Conservation (phyloP, 176 grass and related monocot species). For the Zoysia pacifica region DNA sequence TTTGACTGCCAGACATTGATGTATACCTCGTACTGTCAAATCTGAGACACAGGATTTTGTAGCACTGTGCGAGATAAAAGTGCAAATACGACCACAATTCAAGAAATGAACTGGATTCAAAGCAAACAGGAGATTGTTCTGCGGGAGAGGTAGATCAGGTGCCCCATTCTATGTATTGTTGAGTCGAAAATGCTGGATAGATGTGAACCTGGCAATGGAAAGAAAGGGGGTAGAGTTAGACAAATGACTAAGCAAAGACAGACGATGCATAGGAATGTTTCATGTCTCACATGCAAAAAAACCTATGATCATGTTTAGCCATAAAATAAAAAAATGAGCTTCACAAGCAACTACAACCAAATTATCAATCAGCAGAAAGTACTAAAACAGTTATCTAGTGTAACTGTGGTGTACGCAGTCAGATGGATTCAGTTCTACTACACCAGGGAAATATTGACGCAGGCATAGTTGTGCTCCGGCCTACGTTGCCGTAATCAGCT, state of each 20-base stretch:
- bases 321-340: not conserved
- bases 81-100: not conserved
- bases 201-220: constrained; percentile 34
- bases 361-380: not conserved
- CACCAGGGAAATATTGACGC: not conserved
- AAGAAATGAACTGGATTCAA: not conserved
- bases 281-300: not conserved
- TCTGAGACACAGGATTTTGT: not conserved
- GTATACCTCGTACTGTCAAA: not conserved
- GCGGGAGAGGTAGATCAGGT: constrained; percentile 2
- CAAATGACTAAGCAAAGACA: not conserved
- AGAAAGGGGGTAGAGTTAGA: not conserved
- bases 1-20: constrained; percentile 36
- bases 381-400: not conserved
- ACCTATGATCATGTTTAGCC: not conserved
- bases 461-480: not conserved
- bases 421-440: not conserved
- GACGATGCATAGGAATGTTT: not conserved
- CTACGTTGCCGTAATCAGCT: not conserved
- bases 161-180: not conserved
- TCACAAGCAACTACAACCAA: not conserved
- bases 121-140: not conserved
- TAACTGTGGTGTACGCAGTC: not conserved
- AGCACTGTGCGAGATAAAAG: not conserved
- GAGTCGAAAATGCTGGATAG: not conserved